A percentile compares a stretch with the other conserved stretches of the same genome.
Conservation (phyloP, 768 basidiomycete species). For the Leccinum imitatum region DNA sequence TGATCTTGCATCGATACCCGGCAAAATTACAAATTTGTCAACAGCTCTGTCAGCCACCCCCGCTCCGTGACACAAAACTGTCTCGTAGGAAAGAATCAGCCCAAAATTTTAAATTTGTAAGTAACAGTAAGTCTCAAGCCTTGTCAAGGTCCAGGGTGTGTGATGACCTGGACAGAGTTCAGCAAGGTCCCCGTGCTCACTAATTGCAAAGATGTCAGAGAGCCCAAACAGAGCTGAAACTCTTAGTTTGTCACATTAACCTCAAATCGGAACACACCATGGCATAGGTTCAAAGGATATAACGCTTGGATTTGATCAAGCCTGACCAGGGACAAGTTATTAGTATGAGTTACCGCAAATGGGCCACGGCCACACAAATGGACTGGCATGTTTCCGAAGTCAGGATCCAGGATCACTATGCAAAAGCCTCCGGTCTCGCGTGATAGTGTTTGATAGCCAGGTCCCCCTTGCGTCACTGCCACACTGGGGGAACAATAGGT, state of each 20-base stretch:
- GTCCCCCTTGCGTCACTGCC: too few relatives aligned
- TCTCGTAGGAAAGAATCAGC: neutral
- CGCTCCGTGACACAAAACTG: neutral
- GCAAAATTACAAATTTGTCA: constrained; percentile 11
- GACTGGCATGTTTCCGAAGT: too few relatives aligned
- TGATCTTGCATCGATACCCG: constrained; percentile 31
- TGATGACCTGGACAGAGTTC: neutral
- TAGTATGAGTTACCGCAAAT: too few relatives aligned
- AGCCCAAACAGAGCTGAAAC: neutral
- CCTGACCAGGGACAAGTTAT: too few relatives aligned
- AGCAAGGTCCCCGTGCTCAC: neutral
- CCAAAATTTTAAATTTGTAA: neutral
- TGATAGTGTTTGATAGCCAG: too few relatives aligned
- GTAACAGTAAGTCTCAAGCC: neutral
- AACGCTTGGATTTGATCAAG: neutral
- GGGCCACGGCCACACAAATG: too few relatives aligned
- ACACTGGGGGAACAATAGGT: too few relatives aligned
- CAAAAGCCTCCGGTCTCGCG: too few relatives aligned
- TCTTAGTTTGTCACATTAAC: neutral
- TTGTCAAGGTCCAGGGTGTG: too few relatives aligned
- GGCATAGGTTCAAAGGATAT: neutral
- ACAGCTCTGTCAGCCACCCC: neutral
- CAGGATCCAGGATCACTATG: too few relatives aligned
- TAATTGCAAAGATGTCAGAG: constrained; percentile 8
- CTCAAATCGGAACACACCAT: neutral